These are phyloP conservation scores for Chrysoporthe cubensis DNA, from an alignment of 2,329 filamentous ascomycete genomes.

Conservation along the genomic window DNA sequence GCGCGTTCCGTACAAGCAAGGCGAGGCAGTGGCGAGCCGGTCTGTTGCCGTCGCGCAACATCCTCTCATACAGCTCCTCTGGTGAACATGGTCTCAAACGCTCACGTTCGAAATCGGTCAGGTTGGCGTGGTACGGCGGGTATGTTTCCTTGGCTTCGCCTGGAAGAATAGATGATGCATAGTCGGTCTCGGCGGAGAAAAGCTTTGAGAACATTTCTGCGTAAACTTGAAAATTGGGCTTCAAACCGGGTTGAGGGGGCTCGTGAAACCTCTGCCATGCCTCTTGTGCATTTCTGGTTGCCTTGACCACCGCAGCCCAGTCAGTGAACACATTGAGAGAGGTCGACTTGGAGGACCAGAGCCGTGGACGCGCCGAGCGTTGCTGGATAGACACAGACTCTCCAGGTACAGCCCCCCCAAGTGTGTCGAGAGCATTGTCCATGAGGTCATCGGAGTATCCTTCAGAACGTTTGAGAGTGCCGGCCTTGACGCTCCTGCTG, in stretches of 20 bases:
- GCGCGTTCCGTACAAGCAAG: conserved; percentile 59
- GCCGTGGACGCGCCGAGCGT: conserved; percentile 42
- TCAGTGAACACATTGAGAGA: conserved; percentile 40
- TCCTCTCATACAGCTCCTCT: conserved; percentile 60
- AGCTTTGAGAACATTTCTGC: conserved; percentile 65
- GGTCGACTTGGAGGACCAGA: conserved; percentile 36
- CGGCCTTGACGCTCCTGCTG: conserved; percentile 57
- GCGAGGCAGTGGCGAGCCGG: conserved; percentile 56
- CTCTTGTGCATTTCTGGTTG: conserved; percentile 64
- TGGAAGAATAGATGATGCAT: conserved; percentile 45
- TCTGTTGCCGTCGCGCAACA: conserved; percentile 54
- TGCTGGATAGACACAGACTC: conserved; percentile 62
- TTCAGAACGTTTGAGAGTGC: conserved; percentile 58
- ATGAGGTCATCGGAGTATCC: conserved; percentile 54
- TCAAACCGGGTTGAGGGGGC: conserved; percentile 40
- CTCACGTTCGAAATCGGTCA: conserved; percentile 67
- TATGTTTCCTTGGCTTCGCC: conserved; percentile 64
- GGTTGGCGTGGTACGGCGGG: conserved; percentile 59
- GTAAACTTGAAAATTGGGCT: conserved; percentile 53
- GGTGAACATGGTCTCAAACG: conserved; percentile 64
- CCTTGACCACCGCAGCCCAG: conserved; percentile 61
- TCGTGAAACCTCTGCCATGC: conserved; percentile 59
- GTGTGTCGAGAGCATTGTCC: conserved; percentile 54
- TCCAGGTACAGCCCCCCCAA: conserved; percentile 56
- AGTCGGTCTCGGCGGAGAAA: conserved; percentile 39